A percentile compares a stretch with the other conserved stretches of the same genome.
phyloP scores from a whole-genome alignment of 148 eudicot genomes.

The Chenopodium album region DNA sequence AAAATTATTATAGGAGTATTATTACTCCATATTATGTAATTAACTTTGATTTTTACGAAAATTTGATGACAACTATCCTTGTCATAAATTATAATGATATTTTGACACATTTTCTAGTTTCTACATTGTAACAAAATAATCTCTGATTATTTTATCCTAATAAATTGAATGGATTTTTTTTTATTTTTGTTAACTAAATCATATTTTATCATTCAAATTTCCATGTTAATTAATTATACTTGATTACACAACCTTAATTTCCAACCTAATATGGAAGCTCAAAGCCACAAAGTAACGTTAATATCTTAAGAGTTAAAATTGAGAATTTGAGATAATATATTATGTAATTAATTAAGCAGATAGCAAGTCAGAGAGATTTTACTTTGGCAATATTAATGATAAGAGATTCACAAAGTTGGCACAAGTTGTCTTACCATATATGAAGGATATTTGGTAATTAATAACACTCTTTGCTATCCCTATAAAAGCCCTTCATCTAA shows the following conservation, averaged over 20 bases:
- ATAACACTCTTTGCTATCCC: neutral
- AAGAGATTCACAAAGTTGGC: slow-evolving; percentile 9
- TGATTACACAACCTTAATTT: neutral
- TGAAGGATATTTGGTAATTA: slow-evolving; percentile 34
- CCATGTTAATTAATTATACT: slow-evolving; percentile 2
- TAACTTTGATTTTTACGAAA: neutral
- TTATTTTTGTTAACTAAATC: slow-evolving; percentile 35
- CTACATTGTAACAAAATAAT: too few relatives aligned
- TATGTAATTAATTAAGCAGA: slow-evolving; percentile 21
- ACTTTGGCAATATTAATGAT: slow-evolving; percentile 4
- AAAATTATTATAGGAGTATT: neutral
- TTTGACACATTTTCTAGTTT: slow-evolving; percentile 12
- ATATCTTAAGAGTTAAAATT: slow-evolving; percentile 26
- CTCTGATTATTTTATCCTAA: neutral
- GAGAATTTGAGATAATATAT: slow-evolving; percentile 23
- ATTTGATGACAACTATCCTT: slow-evolving; percentile 12
- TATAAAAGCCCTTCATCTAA: slow-evolving; percentile 8
- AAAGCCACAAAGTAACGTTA: slow-evolving; percentile 4
- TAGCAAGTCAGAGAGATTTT: slow-evolving; percentile 17
- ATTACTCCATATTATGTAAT: too few relatives aligned
- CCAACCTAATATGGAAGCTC: slow-evolving; percentile 12
- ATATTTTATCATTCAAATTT: neutral
- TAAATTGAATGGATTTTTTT: neutral
- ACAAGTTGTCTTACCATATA: slow-evolving; percentile 22
- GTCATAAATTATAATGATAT: neutral